Conservation (phyloP, 768 basidiomycete species). For the Suillus paluster region DNA sequence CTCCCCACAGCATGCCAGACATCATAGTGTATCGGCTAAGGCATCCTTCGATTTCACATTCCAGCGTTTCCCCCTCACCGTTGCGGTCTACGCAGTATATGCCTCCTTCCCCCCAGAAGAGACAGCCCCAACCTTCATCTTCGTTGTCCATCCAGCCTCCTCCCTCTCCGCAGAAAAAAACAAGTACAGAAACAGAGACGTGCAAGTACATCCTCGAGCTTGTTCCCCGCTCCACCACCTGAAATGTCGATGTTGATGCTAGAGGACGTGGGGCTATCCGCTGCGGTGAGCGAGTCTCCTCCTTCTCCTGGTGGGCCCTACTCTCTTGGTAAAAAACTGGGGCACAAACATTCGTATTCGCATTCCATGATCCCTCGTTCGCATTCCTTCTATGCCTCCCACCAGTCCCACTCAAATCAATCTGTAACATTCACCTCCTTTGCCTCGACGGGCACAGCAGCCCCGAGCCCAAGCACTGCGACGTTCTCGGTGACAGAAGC, state of each 20-base stretch:
- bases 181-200: slow-evolving; percentile 27
- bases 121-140: background rate
- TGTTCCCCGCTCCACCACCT: slow-evolving; percentile 64
- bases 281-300: slow-evolving; percentile 28
- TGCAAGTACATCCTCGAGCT: slow-evolving; percentile 56
- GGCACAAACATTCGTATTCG: slow-evolving; percentile 2
- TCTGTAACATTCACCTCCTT: slow-evolving; percentile 26
- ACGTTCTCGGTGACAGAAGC: slow-evolving; percentile 63
- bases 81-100: background rate
- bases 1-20: slow-evolving; percentile 7
- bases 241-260: slow-evolving; percentile 77
- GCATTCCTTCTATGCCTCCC: background rate
- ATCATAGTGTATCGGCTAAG: background rate
- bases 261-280: slow-evolving; percentile 32
- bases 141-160: background rate
- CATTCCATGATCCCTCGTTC: slow-evolving; percentile 7
- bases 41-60: background rate
- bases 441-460: slow-evolving; percentile 40
- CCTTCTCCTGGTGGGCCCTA: slow-evolving; percentile 32
- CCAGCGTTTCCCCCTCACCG: background rate
- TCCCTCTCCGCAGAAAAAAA: background rate
- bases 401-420: background rate
- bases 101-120: background rate
- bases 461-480: slow-evolving; percentile 56
- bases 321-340: background rate